Evolutionary conservation across 2,329 filamentous ascomycete species (phyloP).

Genomic region (Fusarium proliferatum): DNA sequence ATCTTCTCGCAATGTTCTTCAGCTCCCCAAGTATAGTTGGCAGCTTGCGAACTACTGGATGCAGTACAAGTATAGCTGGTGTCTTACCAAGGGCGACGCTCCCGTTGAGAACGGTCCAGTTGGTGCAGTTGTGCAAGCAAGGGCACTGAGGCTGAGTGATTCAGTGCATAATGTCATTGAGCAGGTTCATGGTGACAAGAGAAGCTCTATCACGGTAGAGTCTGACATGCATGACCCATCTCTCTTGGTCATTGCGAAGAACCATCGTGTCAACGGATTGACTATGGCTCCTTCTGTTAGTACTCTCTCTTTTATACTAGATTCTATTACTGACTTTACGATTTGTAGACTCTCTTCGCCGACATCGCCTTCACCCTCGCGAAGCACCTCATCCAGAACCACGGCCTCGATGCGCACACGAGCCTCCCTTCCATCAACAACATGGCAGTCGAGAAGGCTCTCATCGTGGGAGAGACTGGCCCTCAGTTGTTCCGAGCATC

Average conservation of each 20-base stretch:
- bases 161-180: neutral
- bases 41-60: constrained; percentile 79
- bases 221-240: neutral
- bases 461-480: neutral
- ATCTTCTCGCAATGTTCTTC: constrained; percentile 60
- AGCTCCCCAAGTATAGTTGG: constrained; percentile 76
- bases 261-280: neutral
- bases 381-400: neutral
- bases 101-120: neutral
- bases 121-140: rapidly evolving
- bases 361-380: neutral
- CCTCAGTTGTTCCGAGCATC: neutral
- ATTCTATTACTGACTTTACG: rapidly evolving
- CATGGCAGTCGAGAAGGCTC: neutral
- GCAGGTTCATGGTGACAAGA: neutral
- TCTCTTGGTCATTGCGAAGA: neutral
- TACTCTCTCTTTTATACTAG: rapidly evolving
- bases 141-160: neutral
- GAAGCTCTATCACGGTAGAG: neutral
- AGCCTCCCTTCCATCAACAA: neutral
- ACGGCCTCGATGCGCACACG: neutral
- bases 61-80: constrained; percentile 75
- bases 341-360: neutral
- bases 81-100: constrained; percentile 68
- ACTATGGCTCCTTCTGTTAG: neutral